Conservation (phyloP, 2,329 filamentous ascomycete genomes). For the Alternaria viburni region DNA sequence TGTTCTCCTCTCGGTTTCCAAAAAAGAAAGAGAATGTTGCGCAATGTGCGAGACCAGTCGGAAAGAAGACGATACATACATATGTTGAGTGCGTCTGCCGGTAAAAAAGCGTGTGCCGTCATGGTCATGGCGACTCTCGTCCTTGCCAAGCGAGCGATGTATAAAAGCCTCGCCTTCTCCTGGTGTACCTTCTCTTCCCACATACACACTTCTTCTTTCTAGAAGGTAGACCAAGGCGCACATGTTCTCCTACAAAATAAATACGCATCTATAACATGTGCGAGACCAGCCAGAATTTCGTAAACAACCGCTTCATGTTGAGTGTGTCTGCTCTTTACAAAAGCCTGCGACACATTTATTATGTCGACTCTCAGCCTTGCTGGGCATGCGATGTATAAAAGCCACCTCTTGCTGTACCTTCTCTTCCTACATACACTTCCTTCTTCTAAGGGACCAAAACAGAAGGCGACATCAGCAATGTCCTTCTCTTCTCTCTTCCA, state of each 20-base stretch:
- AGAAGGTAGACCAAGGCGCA: no score
- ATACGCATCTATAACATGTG: not conserved
- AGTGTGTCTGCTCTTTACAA: not conserved
- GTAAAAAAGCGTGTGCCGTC: no score
- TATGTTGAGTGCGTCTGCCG: not conserved
- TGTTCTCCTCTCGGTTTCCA: not conserved
- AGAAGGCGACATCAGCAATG: no score
- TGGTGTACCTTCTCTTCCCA: not conserved
- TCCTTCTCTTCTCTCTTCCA: no score
- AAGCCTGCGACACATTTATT: not conserved
- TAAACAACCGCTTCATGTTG: no score
- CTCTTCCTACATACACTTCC: no score
- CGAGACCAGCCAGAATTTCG: no score
- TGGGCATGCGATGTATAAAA: not conserved
- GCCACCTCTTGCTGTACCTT: rapidly evolving
- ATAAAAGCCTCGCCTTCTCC: not conserved
- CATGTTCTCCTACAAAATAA: not conserved
- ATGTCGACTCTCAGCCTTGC: not conserved
- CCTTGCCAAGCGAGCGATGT: not conserved
- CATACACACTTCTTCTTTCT: not conserved
- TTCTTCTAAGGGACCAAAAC: no score
- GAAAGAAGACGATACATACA: no score
- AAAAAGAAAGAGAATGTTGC: not conserved
- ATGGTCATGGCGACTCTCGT: not conserved
- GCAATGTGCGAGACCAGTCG: not conserved